These are phyloP conservation scores for Schwanniomyces vanrijiae DNA, from an alignment of 805 yeast species.

Conservation along the genomic window DNA sequence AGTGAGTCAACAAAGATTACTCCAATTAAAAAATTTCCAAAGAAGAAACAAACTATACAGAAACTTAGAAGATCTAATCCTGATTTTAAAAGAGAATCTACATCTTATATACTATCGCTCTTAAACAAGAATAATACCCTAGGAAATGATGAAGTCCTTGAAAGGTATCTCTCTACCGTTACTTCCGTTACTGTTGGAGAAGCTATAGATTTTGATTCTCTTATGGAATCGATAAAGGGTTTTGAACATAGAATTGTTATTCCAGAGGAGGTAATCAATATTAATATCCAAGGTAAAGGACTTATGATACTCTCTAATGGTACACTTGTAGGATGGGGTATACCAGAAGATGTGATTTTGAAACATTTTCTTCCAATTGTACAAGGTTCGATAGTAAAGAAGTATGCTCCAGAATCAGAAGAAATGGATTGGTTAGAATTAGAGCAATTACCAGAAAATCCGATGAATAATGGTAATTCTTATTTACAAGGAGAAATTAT, in stretches of 20 bases:
- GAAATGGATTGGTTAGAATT: constrained; percentile 78
- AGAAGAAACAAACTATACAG: constrained; percentile 27
- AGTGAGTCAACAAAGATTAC: background rate
- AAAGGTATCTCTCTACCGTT: constrained; percentile 44
- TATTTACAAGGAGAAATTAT: constrained; percentile 69
- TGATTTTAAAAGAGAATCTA: constrained; percentile 20
- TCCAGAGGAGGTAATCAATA: constrained; percentile 68
- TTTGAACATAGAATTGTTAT: constrained; percentile 32
- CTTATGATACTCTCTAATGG: constrained; percentile 75
- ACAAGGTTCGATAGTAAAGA: constrained; percentile 40
- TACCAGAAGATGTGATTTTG: constrained; percentile 54
- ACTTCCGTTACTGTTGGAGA: constrained; percentile 77
- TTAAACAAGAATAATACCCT: constrained; percentile 19
- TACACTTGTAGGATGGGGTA: constrained; percentile 81
- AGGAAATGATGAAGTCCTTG: constrained; percentile 20
- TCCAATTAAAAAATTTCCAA: constrained; percentile 6
- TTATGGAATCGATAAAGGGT: constrained; percentile 19
- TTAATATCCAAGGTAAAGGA: constrained; percentile 44
- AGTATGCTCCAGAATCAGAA: constrained; percentile 64
- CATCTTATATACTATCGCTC: constrained; percentile 22
- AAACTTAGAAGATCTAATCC: constrained; percentile 25
- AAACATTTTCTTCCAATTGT: constrained; percentile 54
- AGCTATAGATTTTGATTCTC: constrained; percentile 55
- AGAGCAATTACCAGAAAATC: constrained; percentile 19
- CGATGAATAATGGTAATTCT: constrained; percentile 27